Evolutionary conservation across 2,329 filamentous ascomycete species (phyloP), one percentile per base, ranked within the genome.

Genomic region (Aureobasidium zeae): DNA sequence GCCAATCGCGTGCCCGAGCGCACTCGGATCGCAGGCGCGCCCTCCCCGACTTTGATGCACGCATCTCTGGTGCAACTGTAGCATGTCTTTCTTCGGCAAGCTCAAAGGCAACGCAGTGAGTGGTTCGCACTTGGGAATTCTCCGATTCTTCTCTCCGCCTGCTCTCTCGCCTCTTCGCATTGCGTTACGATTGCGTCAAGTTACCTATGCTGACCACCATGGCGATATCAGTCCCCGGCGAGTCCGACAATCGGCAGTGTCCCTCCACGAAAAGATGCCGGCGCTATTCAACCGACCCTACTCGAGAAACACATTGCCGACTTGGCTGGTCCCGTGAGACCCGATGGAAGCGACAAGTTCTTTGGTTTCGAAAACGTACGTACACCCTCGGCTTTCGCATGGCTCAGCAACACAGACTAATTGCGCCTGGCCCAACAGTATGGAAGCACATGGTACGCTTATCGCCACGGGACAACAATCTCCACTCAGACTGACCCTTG

Each of bases 281-380:
- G 74, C 58, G 68, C 70, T 52, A 71, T 69, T 24, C 67, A 70
- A 52, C 67, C 71, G 44, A 79, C 75, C 33, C 73, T 75, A 30
- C 61, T 81, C 24, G 76, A 81, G 64, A 79, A 86, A 70, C 83
- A 93, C 72, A 73, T 98, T 22, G 75, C 79, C 55, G 82, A 86
- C 63, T 83, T 87, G 62, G 79, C 85, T 47, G 88, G 87, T 3
- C 79, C 88, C 2, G 68, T 93, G 53, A 79, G 86, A 57, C 71
- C 75, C 53, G 88, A 96, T 65, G 91, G 91, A 43, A 94, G 85
- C 61, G 91, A 96, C 69, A 94, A 94, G 69, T 98, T 94, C 69
- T 96, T 93, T 67, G 91, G 91, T 12, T 82, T 96, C 62, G 91
- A 98, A 67, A 98, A 98, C 68, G 89, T 96, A 73, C 67, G 85